Evolutionary conservation across 345 rosid species (phyloP).

Genomic region (Lepidium aucheri): DNA sequence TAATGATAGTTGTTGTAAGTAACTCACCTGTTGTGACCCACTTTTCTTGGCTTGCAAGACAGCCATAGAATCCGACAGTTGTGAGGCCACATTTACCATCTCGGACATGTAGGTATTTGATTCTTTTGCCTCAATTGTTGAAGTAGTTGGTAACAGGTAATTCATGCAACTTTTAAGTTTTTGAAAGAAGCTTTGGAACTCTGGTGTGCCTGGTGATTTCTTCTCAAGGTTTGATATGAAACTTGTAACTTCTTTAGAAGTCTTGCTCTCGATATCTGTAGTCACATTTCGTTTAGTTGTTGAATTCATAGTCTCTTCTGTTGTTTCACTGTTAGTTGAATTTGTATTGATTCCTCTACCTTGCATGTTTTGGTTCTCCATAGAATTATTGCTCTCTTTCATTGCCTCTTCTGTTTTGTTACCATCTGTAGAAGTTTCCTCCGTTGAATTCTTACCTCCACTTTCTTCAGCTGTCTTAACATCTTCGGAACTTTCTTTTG

Average conservation of each 20-base stretch:
- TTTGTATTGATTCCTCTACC: background rate
- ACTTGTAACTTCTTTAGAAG: slow-evolving; percentile 17
- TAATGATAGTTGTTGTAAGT: background rate
- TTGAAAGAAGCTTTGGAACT: slow-evolving; percentile 23
- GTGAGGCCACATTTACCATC: slow-evolving; percentile 19
- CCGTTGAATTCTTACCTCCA: background rate
- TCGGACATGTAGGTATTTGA: slow-evolving; percentile 23
- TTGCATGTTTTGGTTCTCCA: background rate
- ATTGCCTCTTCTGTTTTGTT: no score
- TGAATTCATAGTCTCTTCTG: background rate
- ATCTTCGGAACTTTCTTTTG: background rate
- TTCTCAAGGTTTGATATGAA: slow-evolving; percentile 25
- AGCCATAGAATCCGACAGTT: slow-evolving; percentile 24
- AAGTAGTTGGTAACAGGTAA: slow-evolving; percentile 1
- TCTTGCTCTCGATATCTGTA: background rate
- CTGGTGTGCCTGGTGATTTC: slow-evolving; percentile 15
- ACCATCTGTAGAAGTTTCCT: no score
- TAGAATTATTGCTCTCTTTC: background rate
- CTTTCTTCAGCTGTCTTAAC: background rate
- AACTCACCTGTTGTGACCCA: slow-evolving; percentile 22
- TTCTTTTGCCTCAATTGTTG: slow-evolving; percentile 19
- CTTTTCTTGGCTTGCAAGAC: slow-evolving; percentile 27
- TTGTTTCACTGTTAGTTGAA: background rate
- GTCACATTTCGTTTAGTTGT: background rate
- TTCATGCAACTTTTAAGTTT: slow-evolving; percentile 22